Conservation (phyloP, 192 early-diverging fungal genomes). For the Gonapodya prolifera region DNA sequence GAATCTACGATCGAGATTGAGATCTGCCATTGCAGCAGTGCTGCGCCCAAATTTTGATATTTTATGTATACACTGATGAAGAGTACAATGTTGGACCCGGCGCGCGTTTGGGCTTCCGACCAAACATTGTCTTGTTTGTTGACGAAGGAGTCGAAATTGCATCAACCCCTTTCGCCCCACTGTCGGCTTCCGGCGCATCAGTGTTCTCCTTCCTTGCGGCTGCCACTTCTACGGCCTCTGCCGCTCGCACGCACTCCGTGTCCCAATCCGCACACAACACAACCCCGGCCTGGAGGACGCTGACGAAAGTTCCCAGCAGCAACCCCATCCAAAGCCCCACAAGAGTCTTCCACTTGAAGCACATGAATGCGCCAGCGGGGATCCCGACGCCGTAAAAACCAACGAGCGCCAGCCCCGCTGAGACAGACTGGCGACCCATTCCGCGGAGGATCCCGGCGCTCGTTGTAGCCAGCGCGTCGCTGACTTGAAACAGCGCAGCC, state of each 20-base stretch:
- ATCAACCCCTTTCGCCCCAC: background rate
- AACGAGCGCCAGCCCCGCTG: background rate
- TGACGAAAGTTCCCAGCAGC: background rate
- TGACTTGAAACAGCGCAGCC: conserved; percentile 4
- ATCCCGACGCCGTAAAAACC: background rate
- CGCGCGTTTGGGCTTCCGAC: background rate
- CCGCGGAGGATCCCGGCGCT: background rate
- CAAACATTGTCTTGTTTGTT: background rate
- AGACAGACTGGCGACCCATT: background rate
- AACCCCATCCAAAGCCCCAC: background rate
- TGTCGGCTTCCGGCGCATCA: background rate
- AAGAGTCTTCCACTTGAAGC: background rate
- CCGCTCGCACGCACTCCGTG: background rate
- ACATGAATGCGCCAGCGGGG: background rate
- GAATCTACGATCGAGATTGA: background rate
- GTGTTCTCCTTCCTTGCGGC: background rate
- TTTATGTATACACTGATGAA: background rate
- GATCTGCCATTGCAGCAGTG: background rate
- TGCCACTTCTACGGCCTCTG: background rate
- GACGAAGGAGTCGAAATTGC: background rate
- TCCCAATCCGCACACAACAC: background rate
- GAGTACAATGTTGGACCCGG: background rate
- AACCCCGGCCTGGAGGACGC: background rate
- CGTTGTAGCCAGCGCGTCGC: background rate
- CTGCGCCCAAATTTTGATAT: background rate